Base-by-base conservation (phyloP, 768 basidiomycete genomes). In the Trametes cingulata region DNA sequence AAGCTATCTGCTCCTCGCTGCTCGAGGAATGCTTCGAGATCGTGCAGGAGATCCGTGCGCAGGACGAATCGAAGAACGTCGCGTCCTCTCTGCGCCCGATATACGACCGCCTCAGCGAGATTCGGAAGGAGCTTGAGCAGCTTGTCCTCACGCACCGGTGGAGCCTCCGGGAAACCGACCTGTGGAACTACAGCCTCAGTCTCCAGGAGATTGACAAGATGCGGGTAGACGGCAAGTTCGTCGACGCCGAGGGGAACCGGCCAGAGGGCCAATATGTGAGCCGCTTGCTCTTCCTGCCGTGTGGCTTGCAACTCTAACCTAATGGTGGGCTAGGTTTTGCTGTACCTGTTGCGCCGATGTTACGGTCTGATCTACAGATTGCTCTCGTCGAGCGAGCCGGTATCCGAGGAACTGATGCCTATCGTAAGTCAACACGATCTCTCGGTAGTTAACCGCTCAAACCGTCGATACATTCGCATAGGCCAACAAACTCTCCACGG, bases 11-110 rank as follows among this genome's bases (percentile, higher is more conserved):
- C 62, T 89, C 91, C 0, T 95, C 95, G 0, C 78, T 98, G 47
- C 81, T 99, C 6, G 97, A 99, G 75, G 94, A 96, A 69, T 95
- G 93, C 72, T 99, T 98, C 72, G 95, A 98, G 56, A 90, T 98
- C 58, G 77, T 85, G 20, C 94, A 98, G 72, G 95, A 98, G 73
- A 95, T 99, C 77, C 89, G 91, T 65, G 95, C 95, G 4, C 82
- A 91, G 62, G 93, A 97, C 65, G 93, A 96, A 45, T 90, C 88
- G 20, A 91, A 88, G 77, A 85, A 95, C 69, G 91, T 98, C 19
- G 83, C 91, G 1, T 85, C 85, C 17, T 87, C 89, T 2, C 81
- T 97, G 51, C 92, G 93, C 69, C 93, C 95, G 1, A 95, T 98
- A 62, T 91, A 95, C 71, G 97, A 99, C 69, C 85, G 97, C 22